A percentile compares a stretch with the other conserved stretches of the same genome.
These are phyloP conservation scores for Kwoniella sp. DNA, from an alignment of 768 basidiomycete genomes.

Conservation along the genomic window DNA sequence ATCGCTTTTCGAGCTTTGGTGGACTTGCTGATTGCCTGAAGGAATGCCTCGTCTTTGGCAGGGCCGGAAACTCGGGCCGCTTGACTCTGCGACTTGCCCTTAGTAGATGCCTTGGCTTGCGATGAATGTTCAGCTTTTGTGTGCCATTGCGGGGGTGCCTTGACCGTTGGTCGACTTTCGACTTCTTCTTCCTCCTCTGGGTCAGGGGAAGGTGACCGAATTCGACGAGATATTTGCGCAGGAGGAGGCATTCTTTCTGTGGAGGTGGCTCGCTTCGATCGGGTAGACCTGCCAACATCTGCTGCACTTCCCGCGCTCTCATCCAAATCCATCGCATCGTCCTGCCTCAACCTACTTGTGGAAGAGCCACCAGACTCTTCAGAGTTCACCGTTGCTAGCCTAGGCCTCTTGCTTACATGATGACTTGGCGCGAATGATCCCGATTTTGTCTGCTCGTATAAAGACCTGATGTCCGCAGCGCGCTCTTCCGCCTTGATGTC, in stretches of 20 bases:
- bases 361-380: not conserved
- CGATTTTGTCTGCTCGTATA: slow-evolving; percentile 45
- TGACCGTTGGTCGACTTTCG: slow-evolving; percentile 1
- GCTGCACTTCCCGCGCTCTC: slow-evolving; percentile 33
- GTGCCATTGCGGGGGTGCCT: not conserved
- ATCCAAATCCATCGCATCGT: slow-evolving; percentile 28
- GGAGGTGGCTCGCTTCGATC: slow-evolving; percentile 25
- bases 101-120: not conserved
- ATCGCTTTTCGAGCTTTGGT: slow-evolving; percentile 45
- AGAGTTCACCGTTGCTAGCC: slow-evolving; percentile 16
- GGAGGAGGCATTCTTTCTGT: slow-evolving; percentile 20
- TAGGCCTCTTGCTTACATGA: slow-evolving; percentile 3
- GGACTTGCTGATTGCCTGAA: slow-evolving; percentile 45
- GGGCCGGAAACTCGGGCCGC: slow-evolving; percentile 2
- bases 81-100: slow-evolving; percentile 5
- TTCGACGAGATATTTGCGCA: slow-evolving; percentile 3
- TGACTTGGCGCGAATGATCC: slow-evolving; percentile 2
- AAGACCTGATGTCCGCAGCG: slow-evolving; percentile 32
- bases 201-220: slow-evolving; percentile 26
- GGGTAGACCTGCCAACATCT: slow-evolving; percentile 23
- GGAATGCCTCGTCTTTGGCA: slow-evolving; percentile 46
- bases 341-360: not conserved
- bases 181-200: slow-evolving; percentile 27
- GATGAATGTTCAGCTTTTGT: slow-evolving; percentile 1
- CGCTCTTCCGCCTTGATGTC: slow-evolving; percentile 30